Base-by-base conservation (phyloP, 2,329 filamentous ascomycete genomes). In the Cryphonectria nitschkei region DNA sequence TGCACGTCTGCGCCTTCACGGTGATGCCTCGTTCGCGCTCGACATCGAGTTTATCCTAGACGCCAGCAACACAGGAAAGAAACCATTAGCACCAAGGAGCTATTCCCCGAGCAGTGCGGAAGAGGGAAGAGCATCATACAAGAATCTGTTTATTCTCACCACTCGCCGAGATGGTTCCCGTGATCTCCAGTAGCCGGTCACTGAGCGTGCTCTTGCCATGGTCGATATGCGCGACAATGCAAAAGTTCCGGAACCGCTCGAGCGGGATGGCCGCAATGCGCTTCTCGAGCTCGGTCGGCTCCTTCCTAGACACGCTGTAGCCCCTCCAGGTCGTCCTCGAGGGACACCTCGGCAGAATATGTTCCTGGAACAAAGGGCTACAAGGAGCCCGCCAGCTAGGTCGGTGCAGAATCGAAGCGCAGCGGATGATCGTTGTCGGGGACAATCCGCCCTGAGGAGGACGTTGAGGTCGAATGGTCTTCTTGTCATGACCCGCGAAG, bases 1-100 rank as follows among this genome's bases (percentile, higher is more conserved):
- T 96, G 82, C 96, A 98, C 70, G 96, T 98, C 84, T 99, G 96
- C 69, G 96, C 96, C 84, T 99, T 99, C 80, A 99, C 96, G 0
- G 96, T 99, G 80, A 99, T 99, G 73, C 96, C 96, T 54, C 96
- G 89, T 82, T 98, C 94, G 67, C 96, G 88, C 83, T 99, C 96
- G 69, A 99, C 96, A 79, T 99, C 96, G 50, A 99, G 88, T 80
- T 97, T 98, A 82, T 99, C 96, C 82, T 84, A 68, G 2, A n/a
- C 14, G 60, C 34, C 34, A 62, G 14, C 46, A 22, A 37, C 8
- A 29, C 16, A 66, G 26, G 32, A 29, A 43, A 43, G 62, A 71
- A 69, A 26, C 9, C 9, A 74, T 62, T n/a, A 64, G 61, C 37
- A 41, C 11, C n/a, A 29, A 8, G 22, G 8, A 43, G 41, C 37